A percentile compares a stretch with the other conserved stretches of the same genome.
Evolutionary conservation across 129 eudicot genomes (phyloP).

Genomic region (Oenanthe sinensis): DNA sequence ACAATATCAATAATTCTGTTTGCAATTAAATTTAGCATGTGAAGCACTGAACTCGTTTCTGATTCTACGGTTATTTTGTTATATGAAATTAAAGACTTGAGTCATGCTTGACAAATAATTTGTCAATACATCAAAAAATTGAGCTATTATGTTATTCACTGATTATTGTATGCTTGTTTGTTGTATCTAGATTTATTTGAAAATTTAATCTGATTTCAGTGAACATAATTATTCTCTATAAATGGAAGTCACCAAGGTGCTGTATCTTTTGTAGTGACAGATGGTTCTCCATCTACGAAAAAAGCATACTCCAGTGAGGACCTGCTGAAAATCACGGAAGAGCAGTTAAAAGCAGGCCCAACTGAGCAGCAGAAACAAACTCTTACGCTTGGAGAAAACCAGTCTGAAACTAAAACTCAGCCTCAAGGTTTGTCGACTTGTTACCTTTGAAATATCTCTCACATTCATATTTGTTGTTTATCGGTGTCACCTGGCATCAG

Average conservation of each 20-base stretch:
- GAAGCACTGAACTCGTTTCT: no score
- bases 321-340: slow-evolving; percentile 53
- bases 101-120: no score
- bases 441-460: neutral
- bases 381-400: slow-evolving; percentile 9
- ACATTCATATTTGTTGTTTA: neutral
- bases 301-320: slow-evolving; percentile 50
- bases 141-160: no score
- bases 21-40: no score
- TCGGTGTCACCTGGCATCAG: slow-evolving; percentile 10
- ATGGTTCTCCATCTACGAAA: slow-evolving; percentile 5
- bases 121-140: no score
- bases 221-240: neutral
- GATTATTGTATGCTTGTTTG: neutral
- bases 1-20: no score
- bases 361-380: slow-evolving; percentile 34
- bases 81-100: no score
- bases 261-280: neutral
- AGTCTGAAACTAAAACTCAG: slow-evolving; percentile 10
- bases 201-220: no score
- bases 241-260: neutral
- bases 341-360: slow-evolving; percentile 48
- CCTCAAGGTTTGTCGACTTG: slow-evolving; percentile 17
- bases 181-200: no score
- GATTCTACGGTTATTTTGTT: no score